Base-by-base conservation (phyloP, 2,329 filamentous ascomycete genomes). In the Cercospora beticola region DNA sequence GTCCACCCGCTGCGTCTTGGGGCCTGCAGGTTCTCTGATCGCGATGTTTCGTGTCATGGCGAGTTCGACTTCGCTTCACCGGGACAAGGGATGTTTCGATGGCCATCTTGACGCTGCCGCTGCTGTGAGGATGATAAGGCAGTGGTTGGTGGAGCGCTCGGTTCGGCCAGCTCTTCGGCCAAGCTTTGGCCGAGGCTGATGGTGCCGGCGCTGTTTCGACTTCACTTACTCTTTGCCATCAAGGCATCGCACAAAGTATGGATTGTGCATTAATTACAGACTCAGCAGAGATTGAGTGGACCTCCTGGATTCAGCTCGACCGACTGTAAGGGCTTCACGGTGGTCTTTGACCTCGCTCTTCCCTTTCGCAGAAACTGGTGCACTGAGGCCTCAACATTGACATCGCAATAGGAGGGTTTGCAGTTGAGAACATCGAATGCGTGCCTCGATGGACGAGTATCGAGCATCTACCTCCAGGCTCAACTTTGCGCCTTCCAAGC, bases 1-100 rank as follows among this genome's bases (percentile, higher is more conserved):
- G 23, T 71, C 64, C n/a, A 72, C 63, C 40, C 70, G 68, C 26
- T 26, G 49, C 10, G 5, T 1, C 5, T 28, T 23, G 21, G 23
- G 23, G 10, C 49, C 49, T 23, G 21, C 49, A 14, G 21, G 2
- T 8, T 28, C 49, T n/a, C 49, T 14, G 49, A 28, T 7, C 21
- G 23, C 12, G 8, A 54, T 23, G 1, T 54, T 54, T 54, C 49
- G 10, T 26, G 49, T 54, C 49, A 54, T 54, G 5, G 21, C 12
- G 12, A 0, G 0, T 4, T 2, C 12, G 49, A 26, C 1, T 28
- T 26, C 6, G 18, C 1, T 1, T 26, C 23, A 1, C 1, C 21
- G 21, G 1, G 9, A 28, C 23, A 21, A 14, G 21, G 5, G 5
- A 26, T 16, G 1, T 21, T 26, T 0, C n/a, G 21, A 14, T 26